Conservation (phyloP, 2,329 filamentous ascomycete genomes). For the Acarospora socialis region DNA sequence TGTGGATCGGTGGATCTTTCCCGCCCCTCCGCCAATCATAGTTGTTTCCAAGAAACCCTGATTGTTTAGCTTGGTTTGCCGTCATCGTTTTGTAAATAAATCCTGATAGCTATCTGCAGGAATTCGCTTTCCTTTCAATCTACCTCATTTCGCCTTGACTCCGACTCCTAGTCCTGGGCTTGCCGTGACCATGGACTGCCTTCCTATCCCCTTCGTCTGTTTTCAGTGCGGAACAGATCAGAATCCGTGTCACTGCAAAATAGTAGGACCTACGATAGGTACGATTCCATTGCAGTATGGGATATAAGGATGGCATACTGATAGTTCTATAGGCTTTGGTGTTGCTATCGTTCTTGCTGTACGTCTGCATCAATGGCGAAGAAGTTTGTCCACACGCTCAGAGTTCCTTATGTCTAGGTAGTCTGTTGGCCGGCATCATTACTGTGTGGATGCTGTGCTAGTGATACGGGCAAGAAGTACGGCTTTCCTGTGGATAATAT, state of each 20-base stretch:
- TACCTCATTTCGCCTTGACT: too few relatives aligned
- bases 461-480: constrained; percentile 39
- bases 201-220: constrained; percentile 37
- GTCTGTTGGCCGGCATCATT: constrained; percentile 42
- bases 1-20: too few relatives aligned
- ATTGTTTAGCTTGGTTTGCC: too few relatives aligned
- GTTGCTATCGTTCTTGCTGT: constrained; percentile 36
- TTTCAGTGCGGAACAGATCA: constrained; percentile 43
- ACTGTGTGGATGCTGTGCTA: constrained; percentile 42
- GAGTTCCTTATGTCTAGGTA: constrained; percentile 22
- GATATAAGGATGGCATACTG: neutral
- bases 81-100: too few relatives aligned
- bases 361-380: constrained; percentile 16
- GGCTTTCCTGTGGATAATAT: neutral
- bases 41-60: too few relatives aligned
- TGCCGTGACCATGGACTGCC: constrained; percentile 29
- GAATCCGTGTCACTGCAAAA: constrained; percentile 43
- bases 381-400: neutral
- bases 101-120: too few relatives aligned
- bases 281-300: constrained; percentile 11
- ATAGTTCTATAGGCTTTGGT: constrained; percentile 24
- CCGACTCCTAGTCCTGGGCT: too few relatives aligned
- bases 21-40: too few relatives aligned
- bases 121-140: too few relatives aligned
- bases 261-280: constrained; percentile 41